A percentile compares a stretch with the other conserved stretches of the same genome.
Evolutionary conservation across 441 rosid species (phyloP).

Genomic region (Gossypium schwendimanii): DNA sequence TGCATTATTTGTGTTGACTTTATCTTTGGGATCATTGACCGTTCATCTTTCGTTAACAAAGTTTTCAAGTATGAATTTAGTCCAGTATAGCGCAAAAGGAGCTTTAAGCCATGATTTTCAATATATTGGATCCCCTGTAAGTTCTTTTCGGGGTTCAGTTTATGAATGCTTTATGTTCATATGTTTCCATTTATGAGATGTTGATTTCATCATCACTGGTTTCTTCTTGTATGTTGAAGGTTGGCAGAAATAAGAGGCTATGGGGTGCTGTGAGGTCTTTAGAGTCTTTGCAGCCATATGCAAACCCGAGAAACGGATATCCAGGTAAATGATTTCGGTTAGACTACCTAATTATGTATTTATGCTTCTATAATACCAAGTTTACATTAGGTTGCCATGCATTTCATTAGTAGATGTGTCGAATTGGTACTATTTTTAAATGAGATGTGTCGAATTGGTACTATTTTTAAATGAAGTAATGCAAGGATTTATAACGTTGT

Average conservation of each 20-base stretch:
- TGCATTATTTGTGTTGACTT: slow-evolving; percentile 56
- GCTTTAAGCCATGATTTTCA: slow-evolving; percentile 48
- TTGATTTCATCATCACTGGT: slow-evolving; percentile 7
- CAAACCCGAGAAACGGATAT: slow-evolving; percentile 69
- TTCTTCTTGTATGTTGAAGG: slow-evolving; percentile 34
- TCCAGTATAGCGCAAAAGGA: slow-evolving; percentile 42
- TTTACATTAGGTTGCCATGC: too few species aligned
- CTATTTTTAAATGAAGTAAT: too few species aligned
- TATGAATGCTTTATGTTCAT: not conserved
- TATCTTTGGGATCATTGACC: slow-evolving; percentile 73
- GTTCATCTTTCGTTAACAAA: slow-evolving; percentile 77
- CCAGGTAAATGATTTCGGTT: slow-evolving; percentile 48
- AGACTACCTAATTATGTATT: slow-evolving; percentile 1
- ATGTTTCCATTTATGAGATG: slow-evolving; percentile 9
- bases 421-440: too few species aligned
- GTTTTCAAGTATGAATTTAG: slow-evolving; percentile 49
- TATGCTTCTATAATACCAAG: not conserved
- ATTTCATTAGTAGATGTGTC: too few species aligned
- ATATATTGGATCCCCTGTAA: slow-evolving; percentile 41
- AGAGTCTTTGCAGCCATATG: slow-evolving; percentile 79
- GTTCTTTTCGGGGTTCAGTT: not conserved
- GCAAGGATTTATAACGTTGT: too few species aligned
- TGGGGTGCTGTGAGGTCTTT: slow-evolving; percentile 79
- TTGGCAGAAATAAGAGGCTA: slow-evolving; percentile 51
- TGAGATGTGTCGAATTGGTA: too few species aligned